These are phyloP conservation scores for Hondaea fermentalgiana DNA, from an alignment of 108 stramenopile species.

Conservation along the genomic window DNA sequence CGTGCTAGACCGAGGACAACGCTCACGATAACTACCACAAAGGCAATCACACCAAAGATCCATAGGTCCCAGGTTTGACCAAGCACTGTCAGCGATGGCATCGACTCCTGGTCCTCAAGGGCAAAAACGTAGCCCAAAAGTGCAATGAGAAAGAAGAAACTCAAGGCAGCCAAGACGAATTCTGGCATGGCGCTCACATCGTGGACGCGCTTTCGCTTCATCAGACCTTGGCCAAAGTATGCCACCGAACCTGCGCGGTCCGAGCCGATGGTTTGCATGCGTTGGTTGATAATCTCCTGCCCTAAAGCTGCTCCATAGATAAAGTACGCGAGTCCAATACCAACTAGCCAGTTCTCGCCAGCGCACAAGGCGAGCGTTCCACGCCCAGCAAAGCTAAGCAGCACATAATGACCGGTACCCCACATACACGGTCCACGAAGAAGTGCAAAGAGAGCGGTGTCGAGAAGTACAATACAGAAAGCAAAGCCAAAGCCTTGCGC, in stretches of 20 bases:
- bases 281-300: background rate
- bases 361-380: background rate
- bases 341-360: background rate
- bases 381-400: background rate
- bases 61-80: background rate
- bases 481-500: background rate
- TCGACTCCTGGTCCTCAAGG: background rate
- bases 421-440: slow-evolving; percentile 1
- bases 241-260: background rate
- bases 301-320: background rate
- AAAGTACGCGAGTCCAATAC: background rate
- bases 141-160: slow-evolving; percentile 1
- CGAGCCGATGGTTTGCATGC: background rate
- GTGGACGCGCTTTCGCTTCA: background rate
- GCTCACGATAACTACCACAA: background rate
- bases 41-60: background rate
- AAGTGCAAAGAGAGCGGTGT: background rate
- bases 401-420: background rate
- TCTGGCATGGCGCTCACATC: slow-evolving; percentile 18
- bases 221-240: background rate
- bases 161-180: background rate
- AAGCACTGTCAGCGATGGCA: background rate
- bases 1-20: background rate
- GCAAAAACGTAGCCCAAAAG: background rate
- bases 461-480: background rate